Percentiles rank a stretch among this genome's conserved stretches.
Evolutionary conservation across 352 stramenopile genomes (phyloP).

Genomic region (Phytophthora pisi): DNA sequence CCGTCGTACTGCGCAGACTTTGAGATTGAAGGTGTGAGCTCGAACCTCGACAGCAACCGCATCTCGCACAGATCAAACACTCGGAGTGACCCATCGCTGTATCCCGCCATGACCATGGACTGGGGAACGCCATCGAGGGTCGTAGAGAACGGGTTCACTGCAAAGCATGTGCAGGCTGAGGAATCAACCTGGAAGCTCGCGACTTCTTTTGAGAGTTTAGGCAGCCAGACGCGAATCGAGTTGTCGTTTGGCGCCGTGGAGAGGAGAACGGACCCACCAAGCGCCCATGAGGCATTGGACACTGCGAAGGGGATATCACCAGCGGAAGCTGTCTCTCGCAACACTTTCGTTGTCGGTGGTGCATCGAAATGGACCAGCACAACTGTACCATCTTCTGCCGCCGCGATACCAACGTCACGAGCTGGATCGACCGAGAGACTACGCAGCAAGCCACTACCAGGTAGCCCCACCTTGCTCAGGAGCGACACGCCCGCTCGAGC

Average conservation of each 20-base stretch:
- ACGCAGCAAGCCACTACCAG: slow-evolving; percentile 22
- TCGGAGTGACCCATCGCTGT: slow-evolving; percentile 53
- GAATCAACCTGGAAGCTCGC: slow-evolving; percentile 39
- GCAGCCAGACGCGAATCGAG: slow-evolving; percentile 53
- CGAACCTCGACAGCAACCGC: slow-evolving; percentile 45
- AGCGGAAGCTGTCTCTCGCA: slow-evolving; percentile 10
- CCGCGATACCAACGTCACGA: slow-evolving; percentile 42
- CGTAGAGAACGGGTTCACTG: slow-evolving; percentile 34
- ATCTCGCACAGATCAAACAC: slow-evolving; percentile 60
- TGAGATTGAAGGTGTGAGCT: slow-evolving; percentile 25
- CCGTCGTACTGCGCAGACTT: slow-evolving; percentile 10
- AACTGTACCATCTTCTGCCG: slow-evolving; percentile 35
- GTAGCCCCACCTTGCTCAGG: slow-evolving; percentile 33
- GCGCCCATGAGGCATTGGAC: slow-evolving; percentile 27
- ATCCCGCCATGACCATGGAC: slow-evolving; percentile 49
- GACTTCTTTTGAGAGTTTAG: slow-evolving; percentile 44
- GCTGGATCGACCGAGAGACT: slow-evolving; percentile 52
- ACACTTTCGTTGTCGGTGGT: slow-evolving; percentile 28
- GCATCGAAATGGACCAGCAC: slow-evolving; percentile 44
- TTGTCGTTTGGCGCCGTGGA: slow-evolving; percentile 27
- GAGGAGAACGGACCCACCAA: slow-evolving; percentile 44
- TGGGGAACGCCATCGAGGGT: slow-evolving; percentile 9
- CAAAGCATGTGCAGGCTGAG: slow-evolving; percentile 43
- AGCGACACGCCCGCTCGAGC: slow-evolving; percentile 46
- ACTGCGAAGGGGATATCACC: not conserved